Percentiles rank a stretch among this genome's conserved stretches.
Evolutionary conservation across 495 filamentous ascomycete species (phyloP).

Genomic region (Talaromyces borbonicus): DNA sequence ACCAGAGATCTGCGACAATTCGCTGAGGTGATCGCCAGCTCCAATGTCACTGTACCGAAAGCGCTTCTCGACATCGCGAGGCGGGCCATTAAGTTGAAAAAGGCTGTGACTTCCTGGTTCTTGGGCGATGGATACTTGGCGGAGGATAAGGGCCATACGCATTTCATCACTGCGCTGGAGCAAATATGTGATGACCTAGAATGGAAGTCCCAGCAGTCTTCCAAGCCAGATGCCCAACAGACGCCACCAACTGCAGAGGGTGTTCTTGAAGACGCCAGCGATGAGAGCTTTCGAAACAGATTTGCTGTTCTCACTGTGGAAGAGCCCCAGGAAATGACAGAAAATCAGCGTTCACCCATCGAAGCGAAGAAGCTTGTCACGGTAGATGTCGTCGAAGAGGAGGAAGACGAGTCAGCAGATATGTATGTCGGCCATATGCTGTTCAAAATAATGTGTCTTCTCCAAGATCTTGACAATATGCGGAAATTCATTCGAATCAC

Average conservation of each 20-base stretch:
- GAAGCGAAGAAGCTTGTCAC: conserved; percentile 18
- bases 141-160: conserved; percentile 16
- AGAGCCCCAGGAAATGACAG: conserved; percentile 17
- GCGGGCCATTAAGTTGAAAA: conserved; percentile 23
- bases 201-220: conserved; percentile 14
- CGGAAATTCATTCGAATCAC: conserved; percentile 18
- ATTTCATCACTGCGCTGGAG: conserved; percentile 21
- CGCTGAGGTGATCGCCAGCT: conserved; percentile 20
- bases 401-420: conserved; percentile 16
- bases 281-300: conserved; percentile 17
- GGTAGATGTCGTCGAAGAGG: conserved; percentile 16
- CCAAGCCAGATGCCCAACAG: conserved; percentile 13
- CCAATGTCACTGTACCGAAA: conserved; percentile 16
- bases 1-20: conserved; percentile 20
- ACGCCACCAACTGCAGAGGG: conserved; percentile 9
- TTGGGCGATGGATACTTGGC: conserved; percentile 16
- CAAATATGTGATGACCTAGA: conserved; percentile 20
- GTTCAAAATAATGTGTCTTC: conserved; percentile 21
- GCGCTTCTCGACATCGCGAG: conserved; percentile 18
- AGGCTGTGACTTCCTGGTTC: conserved; percentile 21
- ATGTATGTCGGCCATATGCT: conserved; percentile 13
- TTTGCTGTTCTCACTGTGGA: conserved; percentile 25
- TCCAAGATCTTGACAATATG: conserved; percentile 20
- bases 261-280: conserved; percentile 8
- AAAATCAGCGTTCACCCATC: conserved; percentile 5